phyloP scores from a whole-genome alignment of 768 basidiomycete genomes.

The Phylloporus sp. region DNA sequence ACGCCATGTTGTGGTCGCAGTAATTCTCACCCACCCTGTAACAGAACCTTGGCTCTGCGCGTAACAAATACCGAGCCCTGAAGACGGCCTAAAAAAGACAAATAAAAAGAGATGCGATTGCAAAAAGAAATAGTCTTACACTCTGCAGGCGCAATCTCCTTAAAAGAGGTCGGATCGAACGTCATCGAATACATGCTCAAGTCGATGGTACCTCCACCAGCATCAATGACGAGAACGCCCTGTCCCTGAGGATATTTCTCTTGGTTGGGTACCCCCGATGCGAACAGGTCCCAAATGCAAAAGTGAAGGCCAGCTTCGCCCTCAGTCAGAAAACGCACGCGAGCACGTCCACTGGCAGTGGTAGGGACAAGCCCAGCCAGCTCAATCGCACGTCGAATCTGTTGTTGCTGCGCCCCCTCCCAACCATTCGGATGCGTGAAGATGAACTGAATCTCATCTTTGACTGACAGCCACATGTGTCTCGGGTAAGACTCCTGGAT shows the following conservation, averaged over 20 bases:
- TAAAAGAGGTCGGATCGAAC: slow-evolving; percentile 28
- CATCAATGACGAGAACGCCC: slow-evolving; percentile 44
- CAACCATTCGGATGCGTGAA: slow-evolving; percentile 62
- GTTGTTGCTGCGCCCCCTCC: slow-evolving; percentile 52
- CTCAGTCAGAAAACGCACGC: slow-evolving; percentile 53
- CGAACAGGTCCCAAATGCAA: slow-evolving; percentile 38
- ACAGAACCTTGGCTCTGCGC: slow-evolving; percentile 23
- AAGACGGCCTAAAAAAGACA: slow-evolving; percentile 28
- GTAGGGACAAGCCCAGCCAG: slow-evolving; percentile 46
- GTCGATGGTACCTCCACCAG: slow-evolving; percentile 42
- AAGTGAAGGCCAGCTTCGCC: slow-evolving; percentile 60
- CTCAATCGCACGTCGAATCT: slow-evolving; percentile 50
- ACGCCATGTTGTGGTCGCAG: too few relatives aligned
- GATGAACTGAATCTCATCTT: slow-evolving; percentile 43
- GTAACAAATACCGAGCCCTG: slow-evolving; percentile 38
- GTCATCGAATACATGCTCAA: slow-evolving; percentile 41
- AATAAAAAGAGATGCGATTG: background rate
- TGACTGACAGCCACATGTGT: slow-evolving; percentile 44
- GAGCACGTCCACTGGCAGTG: slow-evolving; percentile 32
- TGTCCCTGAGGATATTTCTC: slow-evolving; percentile 16
- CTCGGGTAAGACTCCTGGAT: slow-evolving; percentile 40
- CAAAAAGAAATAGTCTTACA: slow-evolving; percentile 20
- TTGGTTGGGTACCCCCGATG: slow-evolving; percentile 10
- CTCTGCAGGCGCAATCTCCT: slow-evolving; percentile 33
- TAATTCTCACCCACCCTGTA: slow-evolving; percentile 28